Percentiles rank a stretch among this genome's conserved stretches.
Conservation (phyloP, 768 basidiomycete genomes). For the Piloderma croceum region DNA sequence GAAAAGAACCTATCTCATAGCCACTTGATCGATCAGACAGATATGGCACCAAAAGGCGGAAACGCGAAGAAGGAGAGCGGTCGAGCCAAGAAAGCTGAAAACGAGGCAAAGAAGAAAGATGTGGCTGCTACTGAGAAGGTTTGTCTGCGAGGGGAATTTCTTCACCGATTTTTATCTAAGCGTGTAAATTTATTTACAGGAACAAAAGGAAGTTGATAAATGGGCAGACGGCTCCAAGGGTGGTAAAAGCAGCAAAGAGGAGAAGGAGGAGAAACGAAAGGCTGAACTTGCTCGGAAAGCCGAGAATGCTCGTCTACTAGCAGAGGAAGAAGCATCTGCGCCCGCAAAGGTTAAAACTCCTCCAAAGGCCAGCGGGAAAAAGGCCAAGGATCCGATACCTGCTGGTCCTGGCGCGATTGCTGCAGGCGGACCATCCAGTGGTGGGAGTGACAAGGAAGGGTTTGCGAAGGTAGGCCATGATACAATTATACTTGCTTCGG, state of each 20-base stretch:
- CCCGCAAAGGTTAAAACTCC: slow-evolving; percentile 56
- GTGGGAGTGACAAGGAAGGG: slow-evolving; percentile 25
- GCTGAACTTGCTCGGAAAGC: slow-evolving; percentile 83
- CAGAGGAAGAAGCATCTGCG: slow-evolving; percentile 74
- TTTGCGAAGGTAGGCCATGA: slow-evolving; percentile 24
- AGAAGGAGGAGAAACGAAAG: slow-evolving; percentile 74
- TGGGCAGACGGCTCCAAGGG: slow-evolving; percentile 68
- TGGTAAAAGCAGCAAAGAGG: slow-evolving; percentile 58
- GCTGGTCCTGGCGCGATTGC: slow-evolving; percentile 84
- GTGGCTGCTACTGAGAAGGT: slow-evolving; percentile 59
- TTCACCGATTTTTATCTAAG: not conserved
- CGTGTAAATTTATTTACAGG: slow-evolving; percentile 36
- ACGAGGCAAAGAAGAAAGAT: slow-evolving; percentile 75
- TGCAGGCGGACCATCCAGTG: slow-evolving; percentile 51
- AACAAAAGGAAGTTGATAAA: slow-evolving; percentile 59
- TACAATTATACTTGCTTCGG: too few relatives aligned
- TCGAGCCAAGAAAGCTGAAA: slow-evolving; percentile 87
- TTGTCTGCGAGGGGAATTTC: slow-evolving; percentile 8
- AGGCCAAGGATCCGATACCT: slow-evolving; percentile 47
- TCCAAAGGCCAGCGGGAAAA: slow-evolving; percentile 58
- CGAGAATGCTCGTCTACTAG: slow-evolving; percentile 77
- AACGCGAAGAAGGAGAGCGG: slow-evolving; percentile 93
- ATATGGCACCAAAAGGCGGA: slow-evolving; percentile 87
- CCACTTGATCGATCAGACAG: too few relatives aligned
- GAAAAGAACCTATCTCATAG: not conserved